phyloP scores from a whole-genome alignment of 2,329 filamentous ascomycete genomes.

The Penicillium nordicum region DNA sequence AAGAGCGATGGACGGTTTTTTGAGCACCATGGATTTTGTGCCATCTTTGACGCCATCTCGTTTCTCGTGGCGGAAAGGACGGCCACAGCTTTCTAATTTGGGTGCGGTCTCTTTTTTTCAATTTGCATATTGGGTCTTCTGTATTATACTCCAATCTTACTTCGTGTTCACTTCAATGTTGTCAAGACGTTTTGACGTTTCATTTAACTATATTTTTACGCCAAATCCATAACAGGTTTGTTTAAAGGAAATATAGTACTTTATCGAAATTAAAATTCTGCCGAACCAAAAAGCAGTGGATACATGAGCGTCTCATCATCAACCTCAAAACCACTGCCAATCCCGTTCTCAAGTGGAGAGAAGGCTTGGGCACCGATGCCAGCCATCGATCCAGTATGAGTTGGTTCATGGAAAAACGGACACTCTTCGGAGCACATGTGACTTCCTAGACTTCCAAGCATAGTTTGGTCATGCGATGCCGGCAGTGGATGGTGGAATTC shows the following conservation, averaged over 20 bases:
- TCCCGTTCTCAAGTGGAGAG: background rate
- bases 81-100: slow-evolving; percentile 1
- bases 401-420: slow-evolving; percentile 8
- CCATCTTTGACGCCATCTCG: slow-evolving; percentile 6
- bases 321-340: background rate
- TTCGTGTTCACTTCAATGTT: slow-evolving; percentile 7
- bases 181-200: background rate
- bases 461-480: background rate
- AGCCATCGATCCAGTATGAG: background rate
- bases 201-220: background rate
- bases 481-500: background rate
- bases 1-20: slow-evolving; percentile 12
- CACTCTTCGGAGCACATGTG: slow-evolving; percentile 11
- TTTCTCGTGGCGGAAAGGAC: slow-evolving; percentile 4
- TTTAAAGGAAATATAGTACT: background rate
- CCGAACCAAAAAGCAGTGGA: slow-evolving; percentile 1
- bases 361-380: background rate
- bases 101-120: slow-evolving; percentile 8
- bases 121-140: slow-evolving; percentile 29
- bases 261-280: background rate
- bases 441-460: background rate
- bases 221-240: background rate
- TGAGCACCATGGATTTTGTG: slow-evolving; percentile 5
- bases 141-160: slow-evolving; percentile 36
- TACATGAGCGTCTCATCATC: slow-evolving; percentile 2